These are phyloP conservation scores for Otatea glauca DNA, from an alignment of 176 grass and related monocot genomes.

Conservation along the genomic window DNA sequence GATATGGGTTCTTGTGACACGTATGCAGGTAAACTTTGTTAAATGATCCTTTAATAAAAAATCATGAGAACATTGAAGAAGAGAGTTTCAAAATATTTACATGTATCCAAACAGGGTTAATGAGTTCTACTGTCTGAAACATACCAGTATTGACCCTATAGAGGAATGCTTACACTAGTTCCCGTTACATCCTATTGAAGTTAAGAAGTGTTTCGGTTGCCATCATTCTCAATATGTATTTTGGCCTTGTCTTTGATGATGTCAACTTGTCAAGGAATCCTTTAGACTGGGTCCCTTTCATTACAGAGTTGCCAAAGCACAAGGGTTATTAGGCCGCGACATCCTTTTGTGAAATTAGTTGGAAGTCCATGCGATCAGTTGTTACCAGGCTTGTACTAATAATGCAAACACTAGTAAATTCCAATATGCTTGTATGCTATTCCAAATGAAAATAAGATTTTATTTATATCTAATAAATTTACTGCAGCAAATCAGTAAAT, in stretches of 20 bases:
- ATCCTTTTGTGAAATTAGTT: slow-evolving; percentile 25
- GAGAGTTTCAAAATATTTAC: not conserved
- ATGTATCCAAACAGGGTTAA: not conserved
- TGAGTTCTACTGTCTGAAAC: slow-evolving; percentile 7
- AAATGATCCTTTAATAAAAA: not conserved
- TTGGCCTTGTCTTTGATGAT: slow-evolving; percentile 4
- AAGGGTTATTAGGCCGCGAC: not conserved
- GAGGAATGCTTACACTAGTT: not conserved
- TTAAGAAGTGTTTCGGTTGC: not conserved
- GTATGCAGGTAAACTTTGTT: slow-evolving; percentile 80
- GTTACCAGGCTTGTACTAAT: not conserved
- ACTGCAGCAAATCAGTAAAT: not conserved
- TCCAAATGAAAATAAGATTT: slow-evolving; percentile 18
- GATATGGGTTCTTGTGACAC: slow-evolving; percentile 97
- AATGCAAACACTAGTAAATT: slow-evolving; percentile 20
- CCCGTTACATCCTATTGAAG: slow-evolving; percentile 11
- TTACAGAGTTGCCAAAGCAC: slow-evolving; percentile 1
- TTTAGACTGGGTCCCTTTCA: not conserved
- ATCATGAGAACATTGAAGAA: not conserved
- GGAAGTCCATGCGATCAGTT: slow-evolving; percentile 7
- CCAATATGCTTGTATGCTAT: not conserved
- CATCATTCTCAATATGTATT: not conserved
- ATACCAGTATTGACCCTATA: not conserved
- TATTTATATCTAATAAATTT: slow-evolving; percentile 23
- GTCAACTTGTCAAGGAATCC: not conserved